Conservation (phyloP, 768 basidiomycete genomes). For the Mycena leptocephala region DNA sequence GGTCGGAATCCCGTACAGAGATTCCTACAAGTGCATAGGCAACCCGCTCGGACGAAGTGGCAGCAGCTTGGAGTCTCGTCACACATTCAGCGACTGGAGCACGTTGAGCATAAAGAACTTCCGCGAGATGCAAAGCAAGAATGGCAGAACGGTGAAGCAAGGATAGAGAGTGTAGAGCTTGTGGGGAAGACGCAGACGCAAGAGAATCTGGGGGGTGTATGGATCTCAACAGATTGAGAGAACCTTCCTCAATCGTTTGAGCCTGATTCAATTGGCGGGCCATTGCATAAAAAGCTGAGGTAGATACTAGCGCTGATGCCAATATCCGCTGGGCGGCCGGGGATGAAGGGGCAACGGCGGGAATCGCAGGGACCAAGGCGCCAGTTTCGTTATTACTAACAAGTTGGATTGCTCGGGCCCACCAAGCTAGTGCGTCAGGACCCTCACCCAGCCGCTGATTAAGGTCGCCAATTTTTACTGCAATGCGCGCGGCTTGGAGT, state of each 20-base stretch:
- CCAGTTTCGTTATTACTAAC: constrained; percentile 50
- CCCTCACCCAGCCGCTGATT: constrained; percentile 68
- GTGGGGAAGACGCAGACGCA: constrained; percentile 65
- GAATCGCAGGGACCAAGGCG: constrained; percentile 47
- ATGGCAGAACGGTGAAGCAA: constrained; percentile 84
- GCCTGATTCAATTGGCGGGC: constrained; percentile 72
- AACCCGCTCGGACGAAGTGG: constrained; percentile 79
- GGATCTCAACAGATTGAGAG: constrained; percentile 70
- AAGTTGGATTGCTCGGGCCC: constrained; percentile 72
- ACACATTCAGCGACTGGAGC: constrained; percentile 62
- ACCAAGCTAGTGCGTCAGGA: constrained; percentile 77
- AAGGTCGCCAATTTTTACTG: constrained; percentile 80
- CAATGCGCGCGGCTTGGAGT: constrained; percentile 67
- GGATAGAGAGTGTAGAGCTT: constrained; percentile 76
- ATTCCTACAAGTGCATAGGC: constrained; percentile 66
- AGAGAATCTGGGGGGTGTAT: constrained; percentile 64
- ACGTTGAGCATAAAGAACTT: constrained; percentile 73
- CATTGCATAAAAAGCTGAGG: constrained; percentile 80
- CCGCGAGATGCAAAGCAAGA: constrained; percentile 80
- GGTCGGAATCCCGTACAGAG: constrained; percentile 48
- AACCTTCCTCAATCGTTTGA: constrained; percentile 67
- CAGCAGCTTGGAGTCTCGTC: constrained; percentile 72
- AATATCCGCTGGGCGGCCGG: constrained; percentile 78
- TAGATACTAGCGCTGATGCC: constrained; percentile 74
- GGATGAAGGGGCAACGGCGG: constrained; percentile 63